Base-by-base conservation (phyloP, 345 rosid genomes). In the Microcos paniculata region DNA sequence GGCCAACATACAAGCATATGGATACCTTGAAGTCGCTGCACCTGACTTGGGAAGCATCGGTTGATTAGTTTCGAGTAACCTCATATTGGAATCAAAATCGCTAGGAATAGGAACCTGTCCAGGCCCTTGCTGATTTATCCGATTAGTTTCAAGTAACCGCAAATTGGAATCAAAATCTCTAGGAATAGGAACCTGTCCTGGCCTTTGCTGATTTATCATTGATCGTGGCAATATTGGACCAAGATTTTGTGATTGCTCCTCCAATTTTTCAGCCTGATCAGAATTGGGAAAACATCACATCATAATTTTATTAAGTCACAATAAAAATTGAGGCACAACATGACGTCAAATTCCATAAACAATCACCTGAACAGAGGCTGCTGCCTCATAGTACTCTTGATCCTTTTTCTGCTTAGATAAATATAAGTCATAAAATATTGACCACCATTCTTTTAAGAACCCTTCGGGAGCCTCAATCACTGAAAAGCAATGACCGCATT, bases 381-480 rank as follows among this genome's bases (percentile, higher is more conserved):
- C 72, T 16, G 56, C 69, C 51, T 24, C 43, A 26, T 19, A 30
- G 40, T 59, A 51, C 21, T 59, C 72, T 23, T 18, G 69, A 30
- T 65, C 19, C 55, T 26, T 51, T 26, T 8, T 53, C 45, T 71
- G 78, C 68, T 64, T 69, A 40, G 79, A 45, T 30, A 49, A 33
- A 72, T 52, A 82, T n/a, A 26, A 11, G 2, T 82, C 85, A 59
- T 78, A 53, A 65, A 85, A 82, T 40, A 74, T 4, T 9, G 76
- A 38, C 80, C 84, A 85, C 88, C 88, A 85, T 73, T 85, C 88
- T 23, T 40, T 56, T 63, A 85, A 63, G 52, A 82, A 82, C 65
- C 83, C 86, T 40, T 66, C 30, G 3, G 73, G 58, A 51, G 76
- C 15, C 56, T 82, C 79, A 65, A 74, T 70, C 26, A 15, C 82